Evolutionary conservation across 2,329 filamentous ascomycete genomes (phyloP), one percentile per base, ranked within the genome.

Genomic region (Domatiomyces globalis): DNA sequence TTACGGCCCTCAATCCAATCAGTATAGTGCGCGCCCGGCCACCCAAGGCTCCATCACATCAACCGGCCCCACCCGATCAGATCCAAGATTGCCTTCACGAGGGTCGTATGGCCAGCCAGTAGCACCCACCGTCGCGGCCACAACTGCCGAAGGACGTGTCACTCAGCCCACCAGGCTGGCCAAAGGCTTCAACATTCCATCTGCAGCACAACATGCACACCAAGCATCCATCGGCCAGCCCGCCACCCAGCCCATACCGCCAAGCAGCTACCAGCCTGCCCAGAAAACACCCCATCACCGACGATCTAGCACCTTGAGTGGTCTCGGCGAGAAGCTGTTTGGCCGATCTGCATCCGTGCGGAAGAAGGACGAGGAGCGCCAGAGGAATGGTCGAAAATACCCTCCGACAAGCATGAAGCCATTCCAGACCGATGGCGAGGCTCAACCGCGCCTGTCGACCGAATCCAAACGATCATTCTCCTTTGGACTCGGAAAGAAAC

Each of bases 401-500:
- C 90, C 90, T 51, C 90, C 90, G 3, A 85, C 90, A 46, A 95
- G 88, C 71, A 94, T 95, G 87, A 79, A 84, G 55, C 73, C 80
- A 1, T 79, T 84, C 66, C 72, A 79, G 5, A 75, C 76, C 46
- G 74, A 73, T 33, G 49, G 45, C 17, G 50, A 54, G n/a, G 19
- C 49, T 42, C 78, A 80, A 42, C 67, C 74, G 10, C 74, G 84
- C 46, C 72, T 74, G 43, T 89, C 85, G 1, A 79, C 85, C 62
- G 85, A 89, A 58, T 88, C 83, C 17, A 78, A 84, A 20, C 79
- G 83, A 45, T 87, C 84, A 0, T 83, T 85, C 63, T 83, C 83
- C 1, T 70, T 85, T 46, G 80, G 79, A 1, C 73, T 85, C 17
- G 79, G 78, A 43, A 84, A 81, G 71, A 87, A 85, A 71, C 73